phyloP scores from a whole-genome alignment of 2,329 filamentous ascomycete species.

The Lecanicillium sp. region DNA sequence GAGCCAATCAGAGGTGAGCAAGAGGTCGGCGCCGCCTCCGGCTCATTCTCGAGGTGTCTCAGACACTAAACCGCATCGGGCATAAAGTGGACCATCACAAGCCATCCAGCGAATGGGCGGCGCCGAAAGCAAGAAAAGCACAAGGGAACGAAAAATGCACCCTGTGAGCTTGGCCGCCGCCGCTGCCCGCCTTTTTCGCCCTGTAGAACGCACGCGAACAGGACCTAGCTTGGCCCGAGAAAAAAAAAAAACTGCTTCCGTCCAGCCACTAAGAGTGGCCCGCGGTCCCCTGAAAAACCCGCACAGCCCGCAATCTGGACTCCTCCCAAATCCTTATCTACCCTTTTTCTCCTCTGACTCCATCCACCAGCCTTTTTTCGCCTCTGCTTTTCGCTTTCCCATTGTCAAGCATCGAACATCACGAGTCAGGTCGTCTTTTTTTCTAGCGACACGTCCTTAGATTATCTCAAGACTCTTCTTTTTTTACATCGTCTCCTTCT shows the following conservation, averaged over 20 bases:
- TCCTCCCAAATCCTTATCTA: slow-evolving; percentile 1
- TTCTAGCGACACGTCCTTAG: neutral
- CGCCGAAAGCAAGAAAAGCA: neutral
- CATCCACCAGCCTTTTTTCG: slow-evolving; percentile 8
- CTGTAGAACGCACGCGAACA: neutral
- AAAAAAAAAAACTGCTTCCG: slow-evolving; percentile 5
- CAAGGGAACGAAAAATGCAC: too few species aligned
- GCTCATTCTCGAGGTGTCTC: slow-evolving; percentile 7
- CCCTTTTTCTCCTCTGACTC: neutral
- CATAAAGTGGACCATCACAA: neutral
- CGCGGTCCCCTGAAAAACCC: slow-evolving; percentile 10
- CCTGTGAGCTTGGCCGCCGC: too few species aligned
- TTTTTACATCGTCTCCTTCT: neutral
- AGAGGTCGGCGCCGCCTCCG: slow-evolving; percentile 3
- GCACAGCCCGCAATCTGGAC: slow-evolving; percentile 6
- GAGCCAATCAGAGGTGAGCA: neutral
- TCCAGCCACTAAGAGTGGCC: neutral
- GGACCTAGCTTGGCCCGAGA: too few species aligned
- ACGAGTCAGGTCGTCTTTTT: neutral
- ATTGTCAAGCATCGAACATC: neutral
- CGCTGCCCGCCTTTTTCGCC: too few species aligned
- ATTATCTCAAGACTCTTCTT: neutral
- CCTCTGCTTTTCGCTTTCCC: slow-evolving; percentile 2
- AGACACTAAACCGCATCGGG: slow-evolving; percentile 5
- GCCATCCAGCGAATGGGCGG: neutral